Conservation (phyloP, 306 rosid genomes). For the Abrus pulchellus region DNA sequence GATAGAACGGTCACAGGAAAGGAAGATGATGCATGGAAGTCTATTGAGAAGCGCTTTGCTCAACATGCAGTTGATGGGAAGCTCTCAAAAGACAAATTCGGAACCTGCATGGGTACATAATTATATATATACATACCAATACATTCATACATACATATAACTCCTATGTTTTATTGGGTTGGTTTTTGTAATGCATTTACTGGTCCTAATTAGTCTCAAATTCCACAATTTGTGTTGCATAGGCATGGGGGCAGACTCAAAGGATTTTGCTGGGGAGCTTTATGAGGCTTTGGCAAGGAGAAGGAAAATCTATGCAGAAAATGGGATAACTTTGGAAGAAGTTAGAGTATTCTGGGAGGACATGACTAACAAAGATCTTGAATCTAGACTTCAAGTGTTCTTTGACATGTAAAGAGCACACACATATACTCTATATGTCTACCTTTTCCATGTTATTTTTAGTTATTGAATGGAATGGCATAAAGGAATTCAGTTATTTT, state of each 20-base stretch:
- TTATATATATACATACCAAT: no score
- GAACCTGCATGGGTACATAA: slow-evolving; percentile 73
- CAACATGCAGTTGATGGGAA: slow-evolving; percentile 59
- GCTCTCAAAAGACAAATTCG: slow-evolving; percentile 79
- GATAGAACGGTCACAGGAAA: slow-evolving; percentile 74
- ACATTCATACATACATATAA: no score
- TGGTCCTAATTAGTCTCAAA: no score
- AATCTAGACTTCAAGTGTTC: slow-evolving; percentile 87
- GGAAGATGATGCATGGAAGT: slow-evolving; percentile 78
- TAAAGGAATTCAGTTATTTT: slow-evolving; percentile 42
- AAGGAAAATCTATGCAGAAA: slow-evolving; percentile 47
- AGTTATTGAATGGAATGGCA: slow-evolving; percentile 13
- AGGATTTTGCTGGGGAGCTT: slow-evolving; percentile 83
- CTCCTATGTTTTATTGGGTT: not conserved
- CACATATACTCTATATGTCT: not conserved
- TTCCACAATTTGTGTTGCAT: slow-evolving; percentile 28
- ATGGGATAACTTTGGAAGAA: slow-evolving; percentile 66
- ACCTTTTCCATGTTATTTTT: slow-evolving; percentile 6
- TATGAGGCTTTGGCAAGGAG: slow-evolving; percentile 81
- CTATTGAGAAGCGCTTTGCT: slow-evolving; percentile 64
- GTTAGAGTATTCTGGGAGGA: slow-evolving; percentile 84
- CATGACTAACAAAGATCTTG: slow-evolving; percentile 75
- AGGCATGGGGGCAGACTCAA: slow-evolving; percentile 93
- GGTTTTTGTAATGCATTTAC: slow-evolving; percentile 8
- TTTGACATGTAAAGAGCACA: slow-evolving; percentile 76